Percentiles rank a stretch among this genome's conserved stretches.
phyloP scores from a whole-genome alignment of 2,329 filamentous ascomycete species.

The Pseudocercospora crystallina region DNA sequence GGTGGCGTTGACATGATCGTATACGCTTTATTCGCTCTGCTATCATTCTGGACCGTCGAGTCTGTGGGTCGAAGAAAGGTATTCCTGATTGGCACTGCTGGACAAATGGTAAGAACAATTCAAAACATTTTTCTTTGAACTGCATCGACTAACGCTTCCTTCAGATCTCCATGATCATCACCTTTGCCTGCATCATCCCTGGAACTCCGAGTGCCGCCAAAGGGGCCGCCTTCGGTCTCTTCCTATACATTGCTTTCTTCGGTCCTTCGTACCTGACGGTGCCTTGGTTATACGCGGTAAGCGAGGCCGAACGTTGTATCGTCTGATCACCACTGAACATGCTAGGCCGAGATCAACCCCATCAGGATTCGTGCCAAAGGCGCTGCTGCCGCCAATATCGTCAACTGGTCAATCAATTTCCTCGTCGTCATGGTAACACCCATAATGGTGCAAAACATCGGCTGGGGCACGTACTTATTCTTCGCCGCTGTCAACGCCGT shows the following conservation, averaged over 20 bases:
- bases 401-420: slow-evolving; percentile 4
- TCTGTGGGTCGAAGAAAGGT: slow-evolving; percentile 53
- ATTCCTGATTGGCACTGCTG: slow-evolving; percentile 41
- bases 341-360: slow-evolving; percentile 38
- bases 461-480: slow-evolving; percentile 38
- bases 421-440: slow-evolving; percentile 8
- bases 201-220: slow-evolving; percentile 20
- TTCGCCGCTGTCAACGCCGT: slow-evolving; percentile 50
- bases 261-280: slow-evolving; percentile 51
- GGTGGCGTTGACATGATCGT: slow-evolving; percentile 55
- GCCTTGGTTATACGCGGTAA: slow-evolving; percentile 22
- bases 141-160: background rate
- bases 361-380: slow-evolving; percentile 54
- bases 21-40: slow-evolving; percentile 43
- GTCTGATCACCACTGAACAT: background rate
- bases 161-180: slow-evolving; percentile 48
- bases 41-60: slow-evolving; percentile 51
- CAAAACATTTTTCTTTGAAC: too few species aligned
- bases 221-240: slow-evolving; percentile 59
- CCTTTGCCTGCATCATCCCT: slow-evolving; percentile 41
- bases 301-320: background rate
- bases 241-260: slow-evolving; percentile 68
- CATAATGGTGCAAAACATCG: slow-evolving; percentile 26
- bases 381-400: slow-evolving; percentile 2
- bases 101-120: slow-evolving; percentile 49